Evolutionary conservation across 164 flowering plant genomes (phyloP), one percentile per base, ranked within the genome.

Genomic region (Houttuynia cordata): DNA sequence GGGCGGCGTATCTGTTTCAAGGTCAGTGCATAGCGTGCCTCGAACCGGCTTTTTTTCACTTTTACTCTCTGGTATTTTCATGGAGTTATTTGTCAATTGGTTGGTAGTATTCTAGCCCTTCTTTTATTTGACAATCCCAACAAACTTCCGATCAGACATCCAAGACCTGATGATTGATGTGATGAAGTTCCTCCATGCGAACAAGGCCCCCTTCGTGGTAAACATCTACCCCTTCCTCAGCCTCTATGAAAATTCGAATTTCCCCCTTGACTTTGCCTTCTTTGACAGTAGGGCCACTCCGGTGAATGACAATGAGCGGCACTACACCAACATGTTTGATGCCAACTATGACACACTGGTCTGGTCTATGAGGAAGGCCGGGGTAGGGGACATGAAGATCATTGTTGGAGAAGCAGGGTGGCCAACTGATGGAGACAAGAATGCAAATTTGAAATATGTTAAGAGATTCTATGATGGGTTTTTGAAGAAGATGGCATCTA

Each of bases 161-260:
- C 72, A 63, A 55, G 62, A 21, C n/a, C 74, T 77, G 20, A 89
- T 89, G 98, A 57, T 63, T 0, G 65, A 81, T n/a, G 84, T 89
- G 19, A 84, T 83, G 25, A 62, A 75, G 51, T 87, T 81, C 69
- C 71, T 89, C 45, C 57, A 67, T 54, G 53, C 74, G 53, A 81
- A 83, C 71, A 73, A 78, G 0, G 75, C 91, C 3, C 91, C 93
- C 0, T 89, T 92, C 64, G 69, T 87, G 0, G 86, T 92, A 5
- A 92, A 92, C 77, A 92, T 92, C 55, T 92, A 92, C 54, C 98
- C 97, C 5, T 92, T 85, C 79, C 81, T 92, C 30, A 89, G 97
- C 59, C 84, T 92, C 10, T 84, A 84, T 68, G 79, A 69, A 51
- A 89, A 81, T 59, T 71, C 73, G 1, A 51, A 84, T 60, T 92